Base-by-base conservation (phyloP, 75 land plant genomes). In the Pseudotsuga menziesii region DNA sequence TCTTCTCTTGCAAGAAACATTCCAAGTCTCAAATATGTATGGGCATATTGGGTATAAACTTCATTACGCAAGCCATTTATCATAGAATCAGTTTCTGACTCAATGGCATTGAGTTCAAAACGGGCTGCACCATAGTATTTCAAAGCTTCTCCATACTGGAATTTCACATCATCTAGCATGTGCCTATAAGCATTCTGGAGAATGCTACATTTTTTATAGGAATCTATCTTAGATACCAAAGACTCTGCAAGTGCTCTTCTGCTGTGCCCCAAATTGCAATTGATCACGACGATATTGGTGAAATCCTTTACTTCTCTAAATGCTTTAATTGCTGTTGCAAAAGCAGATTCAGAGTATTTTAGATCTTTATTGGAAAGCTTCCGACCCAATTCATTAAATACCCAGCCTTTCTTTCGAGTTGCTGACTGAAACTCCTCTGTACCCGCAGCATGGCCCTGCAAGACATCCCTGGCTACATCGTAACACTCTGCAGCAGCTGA, bases 371-470 rank as follows among this genome's bases (percentile, higher is more conserved):
- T 85, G 23, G 85, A 91, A 56, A 97, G 87, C 78, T 88, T 85
- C 26, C 99, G 90, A 22, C 98, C 99, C 39, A 95, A 78, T 88
- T 97, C 99, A 85, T 97, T 97, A 77, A 84, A 91, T 59, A 87
- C 94, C 99, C 99, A 97, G 13, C 99, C 99, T 81, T 89, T 91
- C 88, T 89, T 97, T 61, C 85, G 84, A 11, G 89, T 3, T 7
- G 91, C 83, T 61, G 90, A 80, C 11, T 90, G 79, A 15, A 89
- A 54, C 27, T 90, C 92, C 60, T 56, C 78, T 23, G 85, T 86
- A 58, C 66, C 81, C 54, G 79, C 36, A 58, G 82, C 76, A 60
- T 81, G 52, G 39, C 76, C 87, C 64, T 72, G 63, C 52, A 90
- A 75, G 23, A 94, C 92, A 80, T 87, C 83, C 39, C 78, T 81